Evolutionary conservation across 805 yeast species (phyloP).

Genomic region (Ogataea degrootiae): DNA sequence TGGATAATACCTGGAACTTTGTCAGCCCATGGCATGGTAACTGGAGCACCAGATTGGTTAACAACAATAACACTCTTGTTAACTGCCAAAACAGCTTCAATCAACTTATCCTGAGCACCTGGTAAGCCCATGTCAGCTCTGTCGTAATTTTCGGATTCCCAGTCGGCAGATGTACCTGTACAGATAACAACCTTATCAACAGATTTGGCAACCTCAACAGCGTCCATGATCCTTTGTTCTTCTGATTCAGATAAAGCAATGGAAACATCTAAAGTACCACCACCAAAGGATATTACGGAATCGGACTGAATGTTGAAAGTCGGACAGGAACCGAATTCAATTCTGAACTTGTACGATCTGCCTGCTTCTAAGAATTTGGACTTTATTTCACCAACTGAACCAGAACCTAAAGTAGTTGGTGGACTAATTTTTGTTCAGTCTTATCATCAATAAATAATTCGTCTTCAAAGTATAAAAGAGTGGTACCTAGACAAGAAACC

Average conservation of each 20-base stretch:
- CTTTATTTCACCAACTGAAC: conserved; percentile 13
- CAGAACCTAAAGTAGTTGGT: conserved; percentile 34
- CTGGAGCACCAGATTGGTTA: conserved; percentile 59
- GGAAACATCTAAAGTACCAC: conserved; percentile 28
- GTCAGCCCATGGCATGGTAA: conserved; percentile 49
- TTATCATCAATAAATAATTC: conserved; percentile 42
- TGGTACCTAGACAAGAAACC: conserved; percentile 37
- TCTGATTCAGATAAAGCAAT: conserved; percentile 23
- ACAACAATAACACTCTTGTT: conserved; percentile 50
- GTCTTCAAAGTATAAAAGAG: conserved; percentile 38
- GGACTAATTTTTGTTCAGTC: conserved; percentile 35
- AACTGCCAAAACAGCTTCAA: conserved; percentile 39
- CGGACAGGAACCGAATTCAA: conserved; percentile 40
- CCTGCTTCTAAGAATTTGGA: conserved; percentile 30
- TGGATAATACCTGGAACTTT: conserved; percentile 42
- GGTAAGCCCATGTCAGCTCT: conserved; percentile 49
- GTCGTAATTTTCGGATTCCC: conserved; percentile 60
- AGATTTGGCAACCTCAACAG: conserved; percentile 43
- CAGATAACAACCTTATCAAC: conserved; percentile 50
- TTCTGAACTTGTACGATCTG: conserved; percentile 30
- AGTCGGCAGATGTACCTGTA: conserved; percentile 49
- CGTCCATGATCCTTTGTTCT: conserved; percentile 33
- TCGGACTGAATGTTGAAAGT: conserved; percentile 26
- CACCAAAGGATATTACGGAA: conserved; percentile 22
- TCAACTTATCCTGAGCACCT: conserved; percentile 39